phyloP scores from a whole-genome alignment of 768 basidiomycete species.

The Mycena olivaceomarginata region DNA sequence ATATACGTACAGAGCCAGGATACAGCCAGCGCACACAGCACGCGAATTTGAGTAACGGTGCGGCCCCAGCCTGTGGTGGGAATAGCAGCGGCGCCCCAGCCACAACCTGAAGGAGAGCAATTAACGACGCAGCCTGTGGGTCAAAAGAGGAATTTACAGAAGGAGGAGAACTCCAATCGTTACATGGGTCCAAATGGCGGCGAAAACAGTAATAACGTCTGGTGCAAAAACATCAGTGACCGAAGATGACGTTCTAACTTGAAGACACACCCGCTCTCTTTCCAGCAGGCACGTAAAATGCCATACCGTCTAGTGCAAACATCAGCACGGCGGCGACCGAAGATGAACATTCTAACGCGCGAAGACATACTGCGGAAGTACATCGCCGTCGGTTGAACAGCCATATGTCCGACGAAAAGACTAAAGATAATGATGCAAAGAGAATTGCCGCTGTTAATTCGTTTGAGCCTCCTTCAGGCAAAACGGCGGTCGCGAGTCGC shows the following conservation, averaged over 20 bases:
- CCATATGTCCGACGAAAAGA: slow-evolving; percentile 9
- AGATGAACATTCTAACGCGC: not conserved
- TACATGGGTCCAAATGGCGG: slow-evolving; percentile 14
- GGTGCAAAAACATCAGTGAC: not conserved
- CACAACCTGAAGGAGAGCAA: slow-evolving; percentile 4
- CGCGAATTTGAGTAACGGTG: slow-evolving; percentile 20
- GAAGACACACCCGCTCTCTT: not conserved
- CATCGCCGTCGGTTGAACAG: not conserved
- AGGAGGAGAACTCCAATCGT: slow-evolving; percentile 2
- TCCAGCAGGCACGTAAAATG: too few relatives aligned
- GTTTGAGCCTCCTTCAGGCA: not conserved
- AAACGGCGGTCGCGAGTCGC: not conserved
- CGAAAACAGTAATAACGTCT: slow-evolving; percentile 19
- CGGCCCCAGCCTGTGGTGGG: slow-evolving; percentile 15
- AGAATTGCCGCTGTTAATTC: slow-evolving; percentile 9
- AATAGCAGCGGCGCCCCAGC: not conserved
- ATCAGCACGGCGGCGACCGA: not conserved
- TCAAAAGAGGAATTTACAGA: not conserved
- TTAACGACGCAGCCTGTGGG: not conserved
- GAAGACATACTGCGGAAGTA: not conserved
- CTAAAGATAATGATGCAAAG: not conserved
- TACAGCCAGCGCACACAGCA: slow-evolving; percentile 12
- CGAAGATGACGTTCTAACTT: not conserved
- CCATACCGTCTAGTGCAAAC: not conserved
- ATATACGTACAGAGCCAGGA: slow-evolving; percentile 28